A percentile compares a stretch with the other conserved stretches of the same genome.
Conservation (phyloP, 139 green algal genomes). For the Nannochloris sp. region DNA sequence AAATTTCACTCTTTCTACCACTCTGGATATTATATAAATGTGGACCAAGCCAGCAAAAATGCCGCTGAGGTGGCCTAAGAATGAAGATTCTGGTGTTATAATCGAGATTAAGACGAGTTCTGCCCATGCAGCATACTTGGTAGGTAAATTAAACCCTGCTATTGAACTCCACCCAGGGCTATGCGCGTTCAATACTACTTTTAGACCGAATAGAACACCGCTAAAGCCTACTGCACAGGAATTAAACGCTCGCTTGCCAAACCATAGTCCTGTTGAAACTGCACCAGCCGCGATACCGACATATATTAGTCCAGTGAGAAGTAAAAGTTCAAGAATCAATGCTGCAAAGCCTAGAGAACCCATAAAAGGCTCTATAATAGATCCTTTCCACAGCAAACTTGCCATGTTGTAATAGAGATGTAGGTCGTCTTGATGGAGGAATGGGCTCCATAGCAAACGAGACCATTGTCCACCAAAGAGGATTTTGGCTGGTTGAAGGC, state of each 20-base stretch:
- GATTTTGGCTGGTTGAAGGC: slow-evolving; percentile 36
- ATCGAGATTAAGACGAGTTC: slow-evolving; percentile 58
- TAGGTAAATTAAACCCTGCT: slow-evolving; percentile 50
- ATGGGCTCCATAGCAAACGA: slow-evolving; percentile 45
- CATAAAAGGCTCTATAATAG: slow-evolving; percentile 51
- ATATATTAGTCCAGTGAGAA: slow-evolving; percentile 35
- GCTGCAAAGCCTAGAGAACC: slow-evolving; percentile 39
- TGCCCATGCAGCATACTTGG: slow-evolving; percentile 60
- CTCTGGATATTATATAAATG: slow-evolving; percentile 22
- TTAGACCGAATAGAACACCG: slow-evolving; percentile 66
- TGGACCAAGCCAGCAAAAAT: slow-evolving; percentile 65
- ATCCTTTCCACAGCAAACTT: slow-evolving; percentile 68
- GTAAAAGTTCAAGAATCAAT: slow-evolving; percentile 54
- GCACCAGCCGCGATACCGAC: slow-evolving; percentile 8
- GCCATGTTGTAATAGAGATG: slow-evolving; percentile 77
- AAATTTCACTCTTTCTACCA: no score
- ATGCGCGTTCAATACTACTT: slow-evolving; percentile 35
- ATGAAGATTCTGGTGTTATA: slow-evolving; percentile 51
- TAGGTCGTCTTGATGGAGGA: slow-evolving; percentile 58
- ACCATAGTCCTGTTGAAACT: neutral
- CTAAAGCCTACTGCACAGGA: slow-evolving; percentile 60
- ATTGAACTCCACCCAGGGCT: slow-evolving; percentile 30
- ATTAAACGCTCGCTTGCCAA: slow-evolving; percentile 14
- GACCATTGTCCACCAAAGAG: slow-evolving; percentile 38
- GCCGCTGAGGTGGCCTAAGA: slow-evolving; percentile 64